Base-by-base conservation (phyloP, 2,329 filamentous ascomycete genomes). In the Hawksworthiomyces lignivorus region DNA sequence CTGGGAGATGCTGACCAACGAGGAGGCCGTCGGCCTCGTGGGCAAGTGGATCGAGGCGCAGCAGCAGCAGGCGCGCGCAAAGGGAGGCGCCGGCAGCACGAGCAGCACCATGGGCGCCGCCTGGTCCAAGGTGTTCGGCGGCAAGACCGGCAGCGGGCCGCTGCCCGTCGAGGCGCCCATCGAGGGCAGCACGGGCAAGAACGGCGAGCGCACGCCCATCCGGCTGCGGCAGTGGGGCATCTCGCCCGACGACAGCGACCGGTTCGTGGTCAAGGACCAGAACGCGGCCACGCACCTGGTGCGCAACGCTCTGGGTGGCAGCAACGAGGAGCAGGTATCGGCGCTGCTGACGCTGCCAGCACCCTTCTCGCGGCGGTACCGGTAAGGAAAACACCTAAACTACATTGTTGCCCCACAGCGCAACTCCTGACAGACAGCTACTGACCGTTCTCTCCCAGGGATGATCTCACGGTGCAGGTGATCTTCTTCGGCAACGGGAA, bases 1-100 rank as follows among this genome's bases (percentile, higher is more conserved):
- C 1, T 98, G 92, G 92, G 92, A 98, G 65, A 97, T 97, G 92
- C 73, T 98, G 48, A 96, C 87, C 36, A 98, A 97, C 55, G 92
- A 98, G 59, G 92, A 98, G 67, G 92, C 96, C 1, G 85, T 98
- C 38, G 92, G 92, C 1, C 77, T 98, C 3, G 92, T 98, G 5
- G 94, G 90, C 14, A 87, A 94, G 62, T 98, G 92, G 92, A 79
- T 98, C 36, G 92, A 98, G 61, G 79, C 77, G 18, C 84, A 96
- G 59, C 67, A 68, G 20, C 24, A 43, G 44, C 8, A 31, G 30
- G 24, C 35, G 14, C 36, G 12, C n/a, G 26, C 18, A 5, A 20
- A 8, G 18, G 15, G 26, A 27, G 37, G 56, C 55, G 12, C 35
- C 24, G 24, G 39, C 27, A 26, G 9, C 9, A 11, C 19, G 15